A percentile compares a stretch with the other conserved stretches of the same genome.
Evolutionary conservation across 2,329 filamentous ascomycete species (phyloP).

Genomic region (Graphilbum fragrans): DNA sequence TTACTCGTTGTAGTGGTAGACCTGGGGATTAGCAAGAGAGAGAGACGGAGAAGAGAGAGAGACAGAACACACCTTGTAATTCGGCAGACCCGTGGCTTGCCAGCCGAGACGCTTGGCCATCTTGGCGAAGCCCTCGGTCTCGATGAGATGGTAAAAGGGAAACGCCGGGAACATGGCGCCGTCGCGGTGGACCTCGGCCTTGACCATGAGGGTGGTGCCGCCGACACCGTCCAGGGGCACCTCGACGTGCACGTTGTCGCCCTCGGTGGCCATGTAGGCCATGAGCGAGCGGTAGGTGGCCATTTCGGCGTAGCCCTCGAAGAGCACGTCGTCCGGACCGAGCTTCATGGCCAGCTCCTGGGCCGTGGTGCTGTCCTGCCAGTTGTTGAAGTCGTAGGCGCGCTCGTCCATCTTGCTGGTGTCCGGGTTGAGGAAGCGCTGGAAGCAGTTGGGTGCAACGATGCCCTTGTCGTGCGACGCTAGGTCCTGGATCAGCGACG

Average conservation of each 20-base stretch:
- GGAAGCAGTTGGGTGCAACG: slow-evolving; percentile 91
- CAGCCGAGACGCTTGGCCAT: slow-evolving; percentile 88
- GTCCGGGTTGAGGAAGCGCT: slow-evolving; percentile 62
- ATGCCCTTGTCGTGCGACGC: slow-evolving; percentile 80
- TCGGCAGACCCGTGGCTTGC: slow-evolving; percentile 77
- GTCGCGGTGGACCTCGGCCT: slow-evolving; percentile 92
- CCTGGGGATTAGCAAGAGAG: slow-evolving; percentile 30
- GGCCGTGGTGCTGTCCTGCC: slow-evolving; percentile 80
- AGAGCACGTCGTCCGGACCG: slow-evolving; percentile 81
- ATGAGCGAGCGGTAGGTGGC: slow-evolving; percentile 85
- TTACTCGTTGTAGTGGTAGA: slow-evolving; percentile 84
- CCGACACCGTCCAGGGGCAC: slow-evolving; percentile 85
- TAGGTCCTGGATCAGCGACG: slow-evolving; percentile 79
- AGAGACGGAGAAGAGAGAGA: slow-evolving; percentile 1
- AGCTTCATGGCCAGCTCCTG: slow-evolving; percentile 64
- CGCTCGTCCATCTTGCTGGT: slow-evolving; percentile 62
- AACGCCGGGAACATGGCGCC: slow-evolving; percentile 98
- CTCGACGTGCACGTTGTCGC: slow-evolving; percentile 45
- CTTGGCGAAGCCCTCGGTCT: slow-evolving; percentile 95
- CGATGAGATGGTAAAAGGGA: slow-evolving; percentile 90
- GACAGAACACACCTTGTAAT: slow-evolving; percentile 67
- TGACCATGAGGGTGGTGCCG: slow-evolving; percentile 83
- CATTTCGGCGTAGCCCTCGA: slow-evolving; percentile 90
- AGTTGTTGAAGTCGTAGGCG: slow-evolving; percentile 95
- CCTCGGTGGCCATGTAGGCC: slow-evolving; percentile 61